Evolutionary conservation across 306 rosid genomes (phyloP), one percentile per base, ranked within the genome.

Genomic region (Canavalia gladiata): DNA sequence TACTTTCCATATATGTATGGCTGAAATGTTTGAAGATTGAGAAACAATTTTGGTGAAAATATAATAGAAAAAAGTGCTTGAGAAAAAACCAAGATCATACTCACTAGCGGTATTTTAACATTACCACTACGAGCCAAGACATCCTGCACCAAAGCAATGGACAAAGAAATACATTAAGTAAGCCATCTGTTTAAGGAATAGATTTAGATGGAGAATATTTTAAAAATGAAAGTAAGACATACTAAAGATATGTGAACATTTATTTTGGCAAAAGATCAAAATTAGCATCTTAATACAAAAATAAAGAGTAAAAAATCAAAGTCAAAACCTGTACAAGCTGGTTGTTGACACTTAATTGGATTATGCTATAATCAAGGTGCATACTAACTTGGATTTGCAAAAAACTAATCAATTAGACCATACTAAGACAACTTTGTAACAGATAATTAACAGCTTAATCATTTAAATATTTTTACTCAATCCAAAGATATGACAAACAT

Each of bases 101-200:
- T 89, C 87, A 94, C 98, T 4, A 85, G 89, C 31, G 98, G 97
- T 71, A 94, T 83, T 88, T 94, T 94, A 60, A 92, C 34, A 87
- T 90, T 90, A 56, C 92, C 94, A 76, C 89, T 94, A n/a, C 96
- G 98, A 85, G 96, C 94, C 68, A 94, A 84, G 74, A 84, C 88
- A 68, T 89, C 85, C 98, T 94, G 90, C 87, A 89, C 18, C 63
- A 81, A 74, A 30, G 5, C 75, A 79, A 72, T 68, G 33, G 54
- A 35, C 12, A 73, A 73, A 59, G 6, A 66, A 68, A 70, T 4
- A 5, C 79, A 54, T 54, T 59, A 66, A 54, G 35, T 45, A 31
- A 57, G 77, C 25, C 29, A 56, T 58, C 42, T 18, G 78, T 28
- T 79, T 8, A 28, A 72, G 65, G 79, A 63, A 77, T 43, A 8